Percentiles rank a stretch among this genome's conserved stretches.
Evolutionary conservation across 192 early-diverging fungal genomes (phyloP).

Genomic region (Backusella sp.): DNA sequence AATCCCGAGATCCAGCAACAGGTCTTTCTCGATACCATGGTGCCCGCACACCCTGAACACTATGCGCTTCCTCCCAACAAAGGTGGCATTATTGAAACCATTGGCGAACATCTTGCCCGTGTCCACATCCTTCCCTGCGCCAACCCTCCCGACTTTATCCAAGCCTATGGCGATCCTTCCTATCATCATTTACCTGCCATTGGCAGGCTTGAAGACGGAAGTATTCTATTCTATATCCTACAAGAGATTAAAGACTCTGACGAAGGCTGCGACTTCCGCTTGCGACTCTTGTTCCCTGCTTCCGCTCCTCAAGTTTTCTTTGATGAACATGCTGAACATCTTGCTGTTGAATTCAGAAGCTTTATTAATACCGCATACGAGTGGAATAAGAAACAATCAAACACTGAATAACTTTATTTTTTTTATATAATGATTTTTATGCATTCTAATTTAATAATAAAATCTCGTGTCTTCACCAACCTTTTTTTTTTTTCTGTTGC

Average conservation of each 20-base stretch:
- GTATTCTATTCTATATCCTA: not conserved
- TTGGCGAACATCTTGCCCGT: not conserved
- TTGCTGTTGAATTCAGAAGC: conserved; percentile 11
- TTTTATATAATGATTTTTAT: no score
- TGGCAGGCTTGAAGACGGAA: not conserved
- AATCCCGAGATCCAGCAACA: not conserved
- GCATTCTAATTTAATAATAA: no score
- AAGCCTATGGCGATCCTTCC: not conserved
- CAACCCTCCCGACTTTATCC: not conserved
- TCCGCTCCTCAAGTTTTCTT: conserved; percentile 2
- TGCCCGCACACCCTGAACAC: not conserved
- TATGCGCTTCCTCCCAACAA: not conserved
- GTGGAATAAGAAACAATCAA: not conserved
- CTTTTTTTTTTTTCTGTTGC: no score
- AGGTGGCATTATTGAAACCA: not conserved
- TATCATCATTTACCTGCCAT: not conserved
- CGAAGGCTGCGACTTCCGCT: not conserved
- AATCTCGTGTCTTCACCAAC: no score
- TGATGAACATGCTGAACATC: conserved; percentile 2
- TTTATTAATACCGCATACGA: not conserved
- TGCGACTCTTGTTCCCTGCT: not conserved
- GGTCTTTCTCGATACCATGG: not conserved
- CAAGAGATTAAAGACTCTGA: not conserved
- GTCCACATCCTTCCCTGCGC: not conserved
- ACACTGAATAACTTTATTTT: no score